These are phyloP conservation scores for Prunus padus DNA, from an alignment of 306 rosid genomes.

Conservation along the genomic window DNA sequence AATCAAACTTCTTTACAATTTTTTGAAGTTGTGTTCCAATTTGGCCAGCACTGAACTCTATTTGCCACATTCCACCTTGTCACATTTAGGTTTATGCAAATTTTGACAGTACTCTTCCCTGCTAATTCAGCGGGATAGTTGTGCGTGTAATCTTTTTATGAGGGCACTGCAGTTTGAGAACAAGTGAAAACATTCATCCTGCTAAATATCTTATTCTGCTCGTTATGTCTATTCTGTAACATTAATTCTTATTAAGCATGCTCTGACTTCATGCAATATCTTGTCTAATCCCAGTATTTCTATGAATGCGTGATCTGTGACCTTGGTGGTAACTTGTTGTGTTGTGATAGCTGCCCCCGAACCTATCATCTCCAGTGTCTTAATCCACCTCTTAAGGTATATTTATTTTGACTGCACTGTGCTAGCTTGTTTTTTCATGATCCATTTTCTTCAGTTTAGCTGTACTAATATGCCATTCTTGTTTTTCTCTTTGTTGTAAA, in stretches of 20 bases:
- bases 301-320: slow-evolving; percentile 94
- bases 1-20: too few relatives aligned
- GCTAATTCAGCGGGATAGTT: too few relatives aligned
- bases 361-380: slow-evolving; percentile 97
- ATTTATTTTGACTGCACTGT: slow-evolving; percentile 22
- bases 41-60: too few relatives aligned
- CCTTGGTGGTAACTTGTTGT: slow-evolving; percentile 93
- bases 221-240: neutral
- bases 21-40: too few relatives aligned
- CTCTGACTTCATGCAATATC: slow-evolving; percentile 9
- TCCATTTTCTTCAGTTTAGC: slow-evolving; percentile 15
- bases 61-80: too few relatives aligned
- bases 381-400: slow-evolving; percentile 96
- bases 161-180: too few relatives aligned
- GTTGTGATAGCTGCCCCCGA: slow-evolving; percentile 97
- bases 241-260: neutral
- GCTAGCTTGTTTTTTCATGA: slow-evolving; percentile 4
- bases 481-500: slow-evolving; percentile 14
- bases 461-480: slow-evolving; percentile 4
- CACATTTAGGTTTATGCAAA: too few relatives aligned
- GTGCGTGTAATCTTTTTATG: too few relatives aligned
- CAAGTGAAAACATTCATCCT: too few relatives aligned
- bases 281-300: slow-evolving; percentile 62
- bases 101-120: too few relatives aligned
- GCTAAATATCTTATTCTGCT: slow-evolving; percentile 8